Conservation (phyloP, 768 basidiomycete genomes). For the Melanogaster broomeanus region DNA sequence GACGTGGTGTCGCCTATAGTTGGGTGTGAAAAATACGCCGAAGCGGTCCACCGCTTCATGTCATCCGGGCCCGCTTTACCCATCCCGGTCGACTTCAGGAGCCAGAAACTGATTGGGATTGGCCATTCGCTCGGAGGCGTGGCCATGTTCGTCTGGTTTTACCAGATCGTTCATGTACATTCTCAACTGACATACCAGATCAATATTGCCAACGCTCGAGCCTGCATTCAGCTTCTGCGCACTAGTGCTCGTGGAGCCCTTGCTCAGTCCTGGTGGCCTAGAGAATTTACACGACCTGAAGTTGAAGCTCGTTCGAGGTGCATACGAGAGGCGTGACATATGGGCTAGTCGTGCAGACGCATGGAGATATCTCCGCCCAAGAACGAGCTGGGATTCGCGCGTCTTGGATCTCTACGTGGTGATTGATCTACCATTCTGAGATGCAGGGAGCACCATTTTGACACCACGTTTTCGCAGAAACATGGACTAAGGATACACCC, state of each 20-base stretch:
- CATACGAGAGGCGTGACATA: constrained; percentile 49
- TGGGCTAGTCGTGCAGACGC: constrained; percentile 54
- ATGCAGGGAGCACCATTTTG: background rate
- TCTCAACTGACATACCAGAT: constrained; percentile 35
- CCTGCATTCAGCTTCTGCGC: constrained; percentile 49
- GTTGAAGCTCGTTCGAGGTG: constrained; percentile 43
- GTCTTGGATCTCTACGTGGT: constrained; percentile 58
- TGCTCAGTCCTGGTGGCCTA: constrained; percentile 54
- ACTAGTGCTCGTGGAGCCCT: constrained; percentile 63
- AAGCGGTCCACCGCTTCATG: constrained; percentile 59
- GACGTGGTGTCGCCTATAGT: constrained; percentile 37
- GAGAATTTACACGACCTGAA: constrained; percentile 45
- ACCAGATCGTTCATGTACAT: background rate
- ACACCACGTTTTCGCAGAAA: constrained; percentile 33
- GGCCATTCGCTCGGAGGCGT: constrained; percentile 73
- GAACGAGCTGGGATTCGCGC: constrained; percentile 51
- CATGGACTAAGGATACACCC: constrained; percentile 46
- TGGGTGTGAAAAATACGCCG: constrained; percentile 64
- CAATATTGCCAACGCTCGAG: constrained; percentile 51
- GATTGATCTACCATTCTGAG: constrained; percentile 17
- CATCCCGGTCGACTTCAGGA: constrained; percentile 47
- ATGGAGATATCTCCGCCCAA: constrained; percentile 34
- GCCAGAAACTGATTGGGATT: constrained; percentile 57
- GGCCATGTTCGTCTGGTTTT: constrained; percentile 48
- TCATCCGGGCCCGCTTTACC: constrained; percentile 39